Conservation (phyloP, 1,284 basidiomycete species). For the Coriolopsis trogii region DNA sequence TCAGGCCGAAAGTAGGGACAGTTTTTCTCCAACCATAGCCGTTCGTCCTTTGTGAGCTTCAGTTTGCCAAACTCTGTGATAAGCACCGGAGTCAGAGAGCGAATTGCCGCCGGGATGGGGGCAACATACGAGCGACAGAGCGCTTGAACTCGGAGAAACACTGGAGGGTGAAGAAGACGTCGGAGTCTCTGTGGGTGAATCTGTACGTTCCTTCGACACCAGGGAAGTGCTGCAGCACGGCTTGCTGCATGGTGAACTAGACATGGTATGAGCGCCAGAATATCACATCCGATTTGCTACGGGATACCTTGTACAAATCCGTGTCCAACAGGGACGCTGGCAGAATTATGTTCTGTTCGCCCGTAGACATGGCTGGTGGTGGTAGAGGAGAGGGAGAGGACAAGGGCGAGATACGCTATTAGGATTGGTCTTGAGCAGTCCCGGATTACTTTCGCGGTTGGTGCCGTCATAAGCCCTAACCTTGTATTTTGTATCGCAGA, state of each 20-base stretch:
- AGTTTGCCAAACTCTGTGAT: conserved; percentile 68
- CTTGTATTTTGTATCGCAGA: no score
- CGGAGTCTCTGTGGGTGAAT: conserved; percentile 85
- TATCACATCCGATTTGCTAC: background rate
- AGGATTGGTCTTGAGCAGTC: no score
- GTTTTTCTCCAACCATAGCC: conserved; percentile 62
- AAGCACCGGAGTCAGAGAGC: background rate
- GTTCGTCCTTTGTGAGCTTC: conserved; percentile 65
- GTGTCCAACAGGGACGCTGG: conserved; percentile 86
- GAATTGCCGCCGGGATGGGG: background rate
- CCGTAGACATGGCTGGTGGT: conserved; percentile 4
- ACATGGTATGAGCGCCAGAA: background rate
- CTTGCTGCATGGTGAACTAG: conserved; percentile 95
- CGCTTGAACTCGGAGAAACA: conserved; percentile 71
- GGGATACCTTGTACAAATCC: conserved; percentile 88
- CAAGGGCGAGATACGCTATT: background rate
- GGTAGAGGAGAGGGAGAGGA: background rate
- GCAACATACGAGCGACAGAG: conserved; percentile 66
- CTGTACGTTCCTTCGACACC: conserved; percentile 69
- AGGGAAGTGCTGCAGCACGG: conserved; percentile 83
- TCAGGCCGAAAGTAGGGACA: conserved; percentile 79
- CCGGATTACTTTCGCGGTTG: no score
- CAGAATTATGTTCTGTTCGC: conserved; percentile 27
- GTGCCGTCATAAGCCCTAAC: no score
- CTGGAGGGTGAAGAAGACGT: conserved; percentile 72